phyloP scores from a whole-genome alignment of 768 basidiomycete genomes.

The Xerocomus potaroensis region DNA sequence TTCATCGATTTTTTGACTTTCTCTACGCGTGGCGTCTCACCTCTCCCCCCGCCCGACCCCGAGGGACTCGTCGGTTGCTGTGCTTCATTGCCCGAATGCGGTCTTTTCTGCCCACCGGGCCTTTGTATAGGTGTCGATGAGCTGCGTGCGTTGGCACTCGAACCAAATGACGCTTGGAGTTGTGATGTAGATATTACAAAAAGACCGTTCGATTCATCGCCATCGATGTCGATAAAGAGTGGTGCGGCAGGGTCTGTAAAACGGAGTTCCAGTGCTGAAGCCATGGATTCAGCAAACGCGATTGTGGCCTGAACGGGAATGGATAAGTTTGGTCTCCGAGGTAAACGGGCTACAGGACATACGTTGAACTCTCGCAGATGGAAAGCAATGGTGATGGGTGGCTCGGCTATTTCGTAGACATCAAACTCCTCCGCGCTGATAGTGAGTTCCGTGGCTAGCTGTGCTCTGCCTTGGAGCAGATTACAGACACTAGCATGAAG shows the following conservation, averaged over 20 bases:
- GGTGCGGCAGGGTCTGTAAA: constrained; percentile 74
- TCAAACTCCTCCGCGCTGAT: constrained; percentile 83
- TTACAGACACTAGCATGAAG: not conserved
- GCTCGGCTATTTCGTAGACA: constrained; percentile 57
- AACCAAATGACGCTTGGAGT: constrained; percentile 32
- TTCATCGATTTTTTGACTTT: constrained; percentile 41
- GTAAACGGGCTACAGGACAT: constrained; percentile 11
- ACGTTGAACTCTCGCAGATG: constrained; percentile 85
- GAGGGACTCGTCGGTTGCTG: constrained; percentile 27
- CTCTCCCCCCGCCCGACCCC: constrained; percentile 8
- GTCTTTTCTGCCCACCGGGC: constrained; percentile 19
- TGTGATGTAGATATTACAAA: constrained; percentile 81
- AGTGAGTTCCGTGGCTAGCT: constrained; percentile 70
- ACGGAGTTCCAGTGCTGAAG: constrained; percentile 59
- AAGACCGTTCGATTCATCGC: constrained; percentile 58
- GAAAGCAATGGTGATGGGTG: constrained; percentile 69
- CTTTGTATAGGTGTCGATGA: constrained; percentile 19
- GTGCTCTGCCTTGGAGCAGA: constrained; percentile 45
- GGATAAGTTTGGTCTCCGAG: not conserved
- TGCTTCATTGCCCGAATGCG: constrained; percentile 19
- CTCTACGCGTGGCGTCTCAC: constrained; percentile 42
- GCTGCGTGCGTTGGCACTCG: constrained; percentile 7
- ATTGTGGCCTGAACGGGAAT: constrained; percentile 75
- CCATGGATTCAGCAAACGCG: constrained; percentile 69
- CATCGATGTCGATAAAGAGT: constrained; percentile 72